Evolutionary conservation across 176 grass and related monocot species (phyloP), one percentile per base, ranked within the genome.

Genomic region (Avena eriantha): DNA sequence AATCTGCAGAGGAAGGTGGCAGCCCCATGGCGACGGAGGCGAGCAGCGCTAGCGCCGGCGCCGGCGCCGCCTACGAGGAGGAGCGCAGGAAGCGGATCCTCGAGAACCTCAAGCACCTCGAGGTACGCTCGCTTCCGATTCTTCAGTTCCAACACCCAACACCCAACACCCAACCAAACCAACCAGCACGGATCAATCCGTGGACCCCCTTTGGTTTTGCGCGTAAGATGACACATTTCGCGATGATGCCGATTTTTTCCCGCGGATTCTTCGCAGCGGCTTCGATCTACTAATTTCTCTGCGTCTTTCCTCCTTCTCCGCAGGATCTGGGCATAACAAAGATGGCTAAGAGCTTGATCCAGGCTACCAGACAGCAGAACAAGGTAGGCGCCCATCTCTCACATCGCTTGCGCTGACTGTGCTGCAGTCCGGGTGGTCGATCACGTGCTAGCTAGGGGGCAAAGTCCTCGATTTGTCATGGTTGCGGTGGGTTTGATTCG

Each of bases 41-140:
- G 80, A 41, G 39, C 39, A 41, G 39, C 39, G 36, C 36, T 7
- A 0, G 36, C 36, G 39, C 39, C 39, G 39, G 39, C 36, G 36
- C 36, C 36, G 71, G 61, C 49, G 33, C 84, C 13, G 84, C 93
- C 57, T 98, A 98, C 86, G 93, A 98, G 67, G 95, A 93, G 75
- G 82, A 90, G 60, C 93, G 95, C 59, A 82, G 85, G 78, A 88
- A 92, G 77, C 87, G 95, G 87, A 77, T 98, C 19, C 87, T 95
- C 49, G 91, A 93, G 69, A 98, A 98, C 80, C 93, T 94, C 85
- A 98, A 98, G 93, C 89, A 95, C 45, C 85, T 98, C 36, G 89
- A 95, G 87, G 95, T 94, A 71, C 87, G 16, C 31, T n/a, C 55
- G 13, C 21, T 0, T 24, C 1, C 11, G 8, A 46, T 10, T 46